Evolutionary conservation across 225 moss, liverwort and hornwort genomes (phyloP).

Genomic region (Physcomitrium patens): DNA sequence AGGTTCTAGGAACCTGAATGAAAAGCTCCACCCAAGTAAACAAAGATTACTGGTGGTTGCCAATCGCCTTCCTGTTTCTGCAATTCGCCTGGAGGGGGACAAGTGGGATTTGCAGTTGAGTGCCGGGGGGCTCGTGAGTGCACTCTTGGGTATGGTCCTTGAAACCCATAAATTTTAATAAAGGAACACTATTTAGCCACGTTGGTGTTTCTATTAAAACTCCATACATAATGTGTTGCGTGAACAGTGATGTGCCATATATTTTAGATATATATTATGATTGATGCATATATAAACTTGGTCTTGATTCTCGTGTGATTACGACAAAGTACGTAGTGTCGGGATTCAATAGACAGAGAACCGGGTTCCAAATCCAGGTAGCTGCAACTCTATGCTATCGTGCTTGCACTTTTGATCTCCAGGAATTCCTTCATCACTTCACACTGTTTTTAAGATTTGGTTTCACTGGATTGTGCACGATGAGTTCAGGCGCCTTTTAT

Average conservation of each 20-base stretch:
- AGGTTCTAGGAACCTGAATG: conserved; percentile 42
- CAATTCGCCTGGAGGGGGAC: conserved; percentile 73
- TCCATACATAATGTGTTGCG: conserved; percentile 12
- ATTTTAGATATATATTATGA: neutral
- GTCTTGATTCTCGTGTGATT: neutral
- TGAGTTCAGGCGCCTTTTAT: conserved; percentile 12
- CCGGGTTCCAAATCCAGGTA: conserved; percentile 14
- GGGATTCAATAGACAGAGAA: neutral
- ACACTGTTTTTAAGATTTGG: neutral
- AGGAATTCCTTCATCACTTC: conserved; percentile 20
- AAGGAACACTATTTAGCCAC: conserved; percentile 18
- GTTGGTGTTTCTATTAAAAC: conserved; percentile 20
- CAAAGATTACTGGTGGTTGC: conserved; percentile 95
- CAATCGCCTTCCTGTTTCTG: conserved; percentile 97
- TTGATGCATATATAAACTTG: conserved; percentile 3
- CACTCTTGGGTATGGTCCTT: conserved; percentile 77
- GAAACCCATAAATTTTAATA: conserved; percentile 21
- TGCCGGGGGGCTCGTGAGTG: conserved; percentile 96
- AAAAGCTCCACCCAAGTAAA: conserved; percentile 53
- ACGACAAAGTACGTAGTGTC: neutral
- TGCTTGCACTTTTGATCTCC: neutral
- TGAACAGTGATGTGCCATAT: conserved; percentile 14
- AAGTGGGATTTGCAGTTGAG: conserved; percentile 89
- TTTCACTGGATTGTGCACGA: neutral
- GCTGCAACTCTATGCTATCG: neutral